phyloP scores from a whole-genome alignment of 2,329 filamentous ascomycete genomes.

The Rosellinia necatrix region DNA sequence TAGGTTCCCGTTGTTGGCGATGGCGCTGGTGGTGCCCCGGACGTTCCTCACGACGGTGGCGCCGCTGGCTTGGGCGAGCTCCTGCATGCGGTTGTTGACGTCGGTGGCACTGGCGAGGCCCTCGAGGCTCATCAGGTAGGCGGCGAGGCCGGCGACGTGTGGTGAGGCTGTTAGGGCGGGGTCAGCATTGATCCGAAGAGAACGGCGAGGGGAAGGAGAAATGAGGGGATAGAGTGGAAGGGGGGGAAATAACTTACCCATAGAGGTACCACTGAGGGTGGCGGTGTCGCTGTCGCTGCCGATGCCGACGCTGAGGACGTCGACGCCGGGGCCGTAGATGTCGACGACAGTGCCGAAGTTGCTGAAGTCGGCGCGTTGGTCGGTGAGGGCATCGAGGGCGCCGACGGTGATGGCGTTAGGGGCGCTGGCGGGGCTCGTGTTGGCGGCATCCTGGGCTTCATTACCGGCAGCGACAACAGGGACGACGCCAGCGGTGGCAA shows the following conservation, averaged over 20 bases:
- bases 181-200: constrained; percentile 29
- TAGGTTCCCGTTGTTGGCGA: constrained; percentile 60
- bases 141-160: constrained; percentile 69
- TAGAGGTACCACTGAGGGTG: constrained; percentile 60
- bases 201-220: no score
- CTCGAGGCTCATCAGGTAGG: constrained; percentile 67
- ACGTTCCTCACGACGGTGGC: constrained; percentile 50
- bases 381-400: constrained; percentile 58
- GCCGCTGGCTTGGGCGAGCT: constrained; percentile 54
- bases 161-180: constrained; percentile 58
- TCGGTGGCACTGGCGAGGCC: constrained; percentile 49
- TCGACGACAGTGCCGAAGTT: constrained; percentile 61
- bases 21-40: constrained; percentile 53
- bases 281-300: constrained; percentile 50
- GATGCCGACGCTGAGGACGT: constrained; percentile 59
- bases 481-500: constrained; percentile 57
- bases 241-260: constrained; percentile 45
- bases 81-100: constrained; percentile 55
- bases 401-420: constrained; percentile 63
- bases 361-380: constrained; percentile 57
- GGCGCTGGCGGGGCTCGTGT: constrained; percentile 59
- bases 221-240: no score
- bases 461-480: constrained; percentile 66
- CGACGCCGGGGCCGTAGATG: constrained; percentile 61
- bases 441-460: constrained; percentile 56